A percentile compares a stretch with the other conserved stretches of the same genome.
These are phyloP conservation scores for Debaryomycetaceae sp. DNA, from an alignment of 1,139 yeast species.

Conservation along the genomic window DNA sequence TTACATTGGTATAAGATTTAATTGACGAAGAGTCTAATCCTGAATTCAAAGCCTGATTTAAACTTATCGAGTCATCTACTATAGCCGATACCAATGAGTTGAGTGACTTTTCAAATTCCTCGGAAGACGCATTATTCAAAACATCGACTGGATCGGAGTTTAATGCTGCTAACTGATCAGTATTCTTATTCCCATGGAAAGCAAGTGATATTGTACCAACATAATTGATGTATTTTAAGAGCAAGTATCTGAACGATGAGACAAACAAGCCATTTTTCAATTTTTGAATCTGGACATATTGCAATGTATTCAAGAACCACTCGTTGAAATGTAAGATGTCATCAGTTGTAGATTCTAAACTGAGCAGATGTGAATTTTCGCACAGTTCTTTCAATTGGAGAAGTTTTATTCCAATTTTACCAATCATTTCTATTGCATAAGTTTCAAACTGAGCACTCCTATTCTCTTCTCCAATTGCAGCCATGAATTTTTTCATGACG, in stretches of 20 bases:
- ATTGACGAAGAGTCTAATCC: conserved; percentile 12
- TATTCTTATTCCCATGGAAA: conserved; percentile 1
- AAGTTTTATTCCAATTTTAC: conserved; percentile 52
- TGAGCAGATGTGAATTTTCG: conserved; percentile 11
- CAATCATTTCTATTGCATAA: conserved; percentile 52
- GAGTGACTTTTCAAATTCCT: conserved; percentile 1
- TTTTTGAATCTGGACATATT: conserved; percentile 12
- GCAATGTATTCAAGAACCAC: conserved; percentile 9
- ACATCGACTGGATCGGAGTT: conserved; percentile 9
- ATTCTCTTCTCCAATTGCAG: conserved; percentile 29
- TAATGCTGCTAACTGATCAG: conserved; percentile 9
- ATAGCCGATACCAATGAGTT: conserved; percentile 6
- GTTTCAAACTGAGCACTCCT: conserved; percentile 41
- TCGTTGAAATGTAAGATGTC: conserved; percentile 10
- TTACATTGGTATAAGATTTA: conserved; percentile 12
- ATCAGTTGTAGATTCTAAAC: conserved; percentile 9
- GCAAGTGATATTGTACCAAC: background rate
- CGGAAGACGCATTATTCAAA: background rate
- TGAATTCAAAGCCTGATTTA: conserved; percentile 10
- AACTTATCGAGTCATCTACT: conserved; percentile 9
- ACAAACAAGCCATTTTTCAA: conserved; percentile 6
- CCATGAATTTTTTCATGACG: conserved; percentile 38
- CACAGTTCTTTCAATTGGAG: conserved; percentile 24
- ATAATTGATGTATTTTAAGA: conserved; percentile 8
- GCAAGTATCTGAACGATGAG: conserved; percentile 11